Evolutionary conservation across 805 yeast genomes (phyloP).

Genomic region (Metschnikowia henanensis): DNA sequence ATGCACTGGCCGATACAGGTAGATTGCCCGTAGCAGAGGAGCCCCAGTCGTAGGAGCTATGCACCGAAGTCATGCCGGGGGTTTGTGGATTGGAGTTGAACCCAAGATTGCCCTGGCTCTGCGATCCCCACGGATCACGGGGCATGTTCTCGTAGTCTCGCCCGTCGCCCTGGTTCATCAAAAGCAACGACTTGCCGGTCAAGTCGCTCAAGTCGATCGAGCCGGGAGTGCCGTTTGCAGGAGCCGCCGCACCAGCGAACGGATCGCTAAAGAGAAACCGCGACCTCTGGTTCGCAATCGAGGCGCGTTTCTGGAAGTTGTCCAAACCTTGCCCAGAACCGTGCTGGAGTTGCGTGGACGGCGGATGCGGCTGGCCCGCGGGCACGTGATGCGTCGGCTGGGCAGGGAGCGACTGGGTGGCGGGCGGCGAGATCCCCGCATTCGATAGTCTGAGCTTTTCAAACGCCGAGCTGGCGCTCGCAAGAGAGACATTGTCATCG

Average conservation of each 20-base stretch:
- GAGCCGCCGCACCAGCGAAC: conserved; percentile 24
- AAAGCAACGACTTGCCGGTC: conserved; percentile 42
- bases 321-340: conserved; percentile 23
- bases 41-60: conserved; percentile 19
- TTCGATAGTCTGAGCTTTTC: conserved; percentile 28
- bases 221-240: conserved; percentile 19
- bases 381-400: conserved; percentile 1
- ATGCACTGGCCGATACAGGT: conserved; percentile 1
- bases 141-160: conserved; percentile 47
- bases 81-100: conserved; percentile 40
- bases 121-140: conserved; percentile 45
- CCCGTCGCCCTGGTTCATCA: conserved; percentile 49
- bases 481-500: conserved; percentile 21
- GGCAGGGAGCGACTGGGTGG: conserved; percentile 13
- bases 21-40: conserved; percentile 5
- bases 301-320: conserved; percentile 48
- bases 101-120: conserved; percentile 13
- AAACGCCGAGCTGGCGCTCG: conserved; percentile 24
- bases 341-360: conserved; percentile 9
- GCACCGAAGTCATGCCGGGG: conserved; percentile 25
- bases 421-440: conserved; percentile 36
- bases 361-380: not conserved
- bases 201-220: conserved; percentile 36
- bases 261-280: conserved; percentile 72
- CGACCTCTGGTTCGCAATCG: conserved; percentile 59